These are phyloP conservation scores for Pterulicium gracile DNA, from an alignment of 1,284 basidiomycete species.

Conservation along the genomic window DNA sequence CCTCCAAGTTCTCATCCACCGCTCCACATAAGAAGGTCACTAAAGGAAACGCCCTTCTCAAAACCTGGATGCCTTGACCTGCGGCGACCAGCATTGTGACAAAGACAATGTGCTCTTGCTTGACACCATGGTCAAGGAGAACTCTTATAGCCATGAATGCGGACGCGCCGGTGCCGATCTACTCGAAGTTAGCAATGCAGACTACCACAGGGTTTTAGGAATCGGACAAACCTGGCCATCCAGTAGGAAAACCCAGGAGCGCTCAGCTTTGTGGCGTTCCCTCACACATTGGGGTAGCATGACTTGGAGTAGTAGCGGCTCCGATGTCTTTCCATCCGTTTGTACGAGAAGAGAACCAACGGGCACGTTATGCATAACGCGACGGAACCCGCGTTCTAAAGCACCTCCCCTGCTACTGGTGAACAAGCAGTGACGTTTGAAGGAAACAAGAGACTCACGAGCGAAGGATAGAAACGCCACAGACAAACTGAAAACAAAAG, in stretches of 20 bases:
- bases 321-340: constrained; percentile 75
- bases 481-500: constrained; percentile 38
- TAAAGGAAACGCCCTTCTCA: constrained; percentile 74
- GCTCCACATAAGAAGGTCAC: constrained; percentile 79
- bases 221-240: constrained; percentile 76
- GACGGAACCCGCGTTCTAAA: constrained; percentile 80
- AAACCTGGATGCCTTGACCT: constrained; percentile 67
- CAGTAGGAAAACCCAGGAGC: constrained; percentile 82
- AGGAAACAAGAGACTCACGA: constrained; percentile 37
- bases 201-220: background rate
- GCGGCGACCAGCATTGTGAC: constrained; percentile 83
- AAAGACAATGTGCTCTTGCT: constrained; percentile 75
- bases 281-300: constrained; percentile 71
- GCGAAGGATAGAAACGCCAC: constrained; percentile 77
- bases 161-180: constrained; percentile 92
- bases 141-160: constrained; percentile 97
- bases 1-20: constrained; percentile 57
- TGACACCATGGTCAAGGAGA: constrained; percentile 90
- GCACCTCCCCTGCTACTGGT: constrained; percentile 64
- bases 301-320: constrained; percentile 80
- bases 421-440: background rate
- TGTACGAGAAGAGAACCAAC: constrained; percentile 89
- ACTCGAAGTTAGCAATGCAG: background rate
- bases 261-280: constrained; percentile 46
- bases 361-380: constrained; percentile 81